Evolutionary conservation across 257 asterid genomes (phyloP), one percentile per base, ranked within the genome.

Genomic region (Capsicum rhomboideum): DNA sequence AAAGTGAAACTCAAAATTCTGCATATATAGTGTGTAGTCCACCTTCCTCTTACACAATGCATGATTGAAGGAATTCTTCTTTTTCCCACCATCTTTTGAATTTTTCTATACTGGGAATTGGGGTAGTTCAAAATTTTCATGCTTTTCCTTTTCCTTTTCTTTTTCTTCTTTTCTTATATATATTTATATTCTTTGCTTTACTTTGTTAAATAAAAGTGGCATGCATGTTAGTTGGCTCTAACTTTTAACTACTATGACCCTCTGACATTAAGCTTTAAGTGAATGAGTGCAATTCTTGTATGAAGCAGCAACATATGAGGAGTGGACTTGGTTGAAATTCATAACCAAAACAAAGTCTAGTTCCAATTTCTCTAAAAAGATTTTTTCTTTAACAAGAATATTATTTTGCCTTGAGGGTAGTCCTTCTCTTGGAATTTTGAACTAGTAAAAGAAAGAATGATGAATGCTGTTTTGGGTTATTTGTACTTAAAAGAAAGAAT

Each of bases 131-230:
- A 34, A 78, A 50, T 83, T 52, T 21, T 84, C 81, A 64, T 28
- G 72, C 72, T 64, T 14, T 26, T 58, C 87, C 84, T 82, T 61
- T 26, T 21, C 28, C 78, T 68, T 68, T 69, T 40, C 31, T 20
- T 9, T 20, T 69, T 10, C 14, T 10, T 78, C 84, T 83, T 87
- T 82, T 86, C 0, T 66, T 31, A 2, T 28, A 4, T 26, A 23
- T 42, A 12, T 46, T 12, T 72, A 72, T 90, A 88, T 90, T 86
- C 93, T 91, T 91, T 92, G 85, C 91, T 88, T 86, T 84, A 85
- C 93, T 90, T 92, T 90, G 88, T 42, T 81, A 79, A 46, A 74
- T 58, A 86, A 93, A 92, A 91, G 92, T 92, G 93, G 93, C 83
- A 77, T 86, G 88, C 96, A 92, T 85, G 92, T 90, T 91, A 86